Evolutionary conservation across 805 yeast species (phyloP).

Genomic region (Ogataea neopini): DNA sequence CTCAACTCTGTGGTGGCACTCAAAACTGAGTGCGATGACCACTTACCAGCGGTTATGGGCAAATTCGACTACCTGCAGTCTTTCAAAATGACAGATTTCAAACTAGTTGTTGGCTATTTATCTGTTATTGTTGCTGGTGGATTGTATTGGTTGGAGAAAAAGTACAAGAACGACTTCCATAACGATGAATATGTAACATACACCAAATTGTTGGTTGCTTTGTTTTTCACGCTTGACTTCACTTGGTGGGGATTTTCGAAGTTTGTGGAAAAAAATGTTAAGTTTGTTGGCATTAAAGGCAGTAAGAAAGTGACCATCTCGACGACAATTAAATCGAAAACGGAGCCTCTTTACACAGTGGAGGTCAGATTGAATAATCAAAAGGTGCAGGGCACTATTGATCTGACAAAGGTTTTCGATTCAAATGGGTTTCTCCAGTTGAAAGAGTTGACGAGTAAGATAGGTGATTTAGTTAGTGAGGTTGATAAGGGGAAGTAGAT

Average conservation of each 20-base stretch:
- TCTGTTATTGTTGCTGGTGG: slow-evolving; percentile 48
- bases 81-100: slow-evolving; percentile 45
- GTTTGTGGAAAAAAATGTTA: slow-evolving; percentile 43
- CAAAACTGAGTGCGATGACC: slow-evolving; percentile 52
- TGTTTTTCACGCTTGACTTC: slow-evolving; percentile 40
- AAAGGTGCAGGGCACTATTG: slow-evolving; percentile 27
- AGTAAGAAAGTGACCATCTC: slow-evolving; percentile 40
- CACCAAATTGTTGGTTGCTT: slow-evolving; percentile 38
- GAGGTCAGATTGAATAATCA: slow-evolving; percentile 33
- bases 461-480: slow-evolving; percentile 23
- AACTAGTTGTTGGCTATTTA: slow-evolving; percentile 49
- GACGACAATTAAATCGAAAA: slow-evolving; percentile 38
- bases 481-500: slow-evolving; percentile 22
- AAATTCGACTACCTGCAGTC: slow-evolving; percentile 50
- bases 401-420: slow-evolving; percentile 47
- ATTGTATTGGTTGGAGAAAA: slow-evolving; percentile 51
- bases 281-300: slow-evolving; percentile 46
- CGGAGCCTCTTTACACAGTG: slow-evolving; percentile 46
- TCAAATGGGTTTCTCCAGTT: slow-evolving; percentile 45
- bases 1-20: slow-evolving; percentile 48
- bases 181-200: slow-evolving; percentile 37
- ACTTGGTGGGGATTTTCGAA: slow-evolving; percentile 38
- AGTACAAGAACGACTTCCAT: slow-evolving; percentile 42
- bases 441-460: slow-evolving; percentile 32
- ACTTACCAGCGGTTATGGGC: slow-evolving; percentile 41